phyloP scores from a whole-genome alignment of 1,284 basidiomycete species.

The Porogramme epimiltina region DNA sequence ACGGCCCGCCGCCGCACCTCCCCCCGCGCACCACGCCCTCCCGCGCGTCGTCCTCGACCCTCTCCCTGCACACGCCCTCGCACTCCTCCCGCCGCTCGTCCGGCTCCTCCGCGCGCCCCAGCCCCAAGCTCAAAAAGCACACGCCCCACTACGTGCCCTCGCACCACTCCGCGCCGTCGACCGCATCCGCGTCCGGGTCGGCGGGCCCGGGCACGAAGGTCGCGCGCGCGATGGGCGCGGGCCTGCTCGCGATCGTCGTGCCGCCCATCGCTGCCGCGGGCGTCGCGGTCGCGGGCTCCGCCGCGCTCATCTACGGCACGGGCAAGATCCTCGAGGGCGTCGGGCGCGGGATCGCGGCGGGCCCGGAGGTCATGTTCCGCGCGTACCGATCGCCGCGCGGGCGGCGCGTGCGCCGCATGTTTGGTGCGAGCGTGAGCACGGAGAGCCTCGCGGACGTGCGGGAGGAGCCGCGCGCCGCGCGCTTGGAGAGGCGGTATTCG shows the following conservation, averaged over 20 bases:
- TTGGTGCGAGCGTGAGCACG: background rate
- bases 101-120: background rate
- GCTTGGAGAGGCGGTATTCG: too few relatives aligned
- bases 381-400: background rate
- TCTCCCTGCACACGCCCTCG: background rate
- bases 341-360: constrained; percentile 3
- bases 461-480: background rate
- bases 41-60: background rate
- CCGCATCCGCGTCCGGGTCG: background rate
- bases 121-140: too few relatives aligned
- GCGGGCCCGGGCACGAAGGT: background rate
- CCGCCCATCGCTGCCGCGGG: constrained; percentile 4
- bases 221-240: constrained; percentile 6
- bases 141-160: too few relatives aligned
- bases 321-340: constrained; percentile 14
- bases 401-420: background rate
- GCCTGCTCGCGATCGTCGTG: constrained; percentile 6
- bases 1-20: background rate
- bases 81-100: background rate
- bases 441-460: background rate
- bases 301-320: constrained; percentile 1
- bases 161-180: background rate
- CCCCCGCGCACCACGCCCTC: background rate
- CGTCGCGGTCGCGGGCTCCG: constrained; percentile 1
- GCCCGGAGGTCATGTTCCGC: background rate